phyloP scores from a whole-genome alignment of 441 rosid genomes.

The Gossypium schwendimanii region DNA sequence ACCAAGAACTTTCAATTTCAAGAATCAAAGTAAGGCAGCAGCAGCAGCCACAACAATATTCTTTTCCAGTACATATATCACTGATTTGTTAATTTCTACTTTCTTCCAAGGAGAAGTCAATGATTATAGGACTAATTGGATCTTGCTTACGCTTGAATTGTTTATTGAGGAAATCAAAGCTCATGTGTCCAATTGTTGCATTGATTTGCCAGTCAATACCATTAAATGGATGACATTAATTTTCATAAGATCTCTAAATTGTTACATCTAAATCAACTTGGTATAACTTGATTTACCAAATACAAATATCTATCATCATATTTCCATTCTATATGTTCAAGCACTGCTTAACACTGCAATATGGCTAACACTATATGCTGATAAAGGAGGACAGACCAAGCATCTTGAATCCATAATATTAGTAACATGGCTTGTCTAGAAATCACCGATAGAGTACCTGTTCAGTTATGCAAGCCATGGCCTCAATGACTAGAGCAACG shows the following conservation, averaged over 20 bases:
- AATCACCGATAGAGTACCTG: constrained; percentile 48
- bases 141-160: neutral
- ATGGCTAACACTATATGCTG: neutral
- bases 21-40: neutral
- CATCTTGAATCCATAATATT: neutral
- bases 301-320: neutral
- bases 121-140: neutral
- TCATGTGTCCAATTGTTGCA: neutral
- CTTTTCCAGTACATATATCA: neutral
- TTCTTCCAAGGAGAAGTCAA: neutral
- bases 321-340: neutral
- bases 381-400: neutral
- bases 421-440: neutral
- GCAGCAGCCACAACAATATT: neutral
- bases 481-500: constrained; percentile 92
- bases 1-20: neutral
- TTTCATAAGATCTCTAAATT: neutral
- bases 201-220: neutral
- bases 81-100: neutral
- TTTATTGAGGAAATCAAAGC: neutral
- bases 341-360: neutral
- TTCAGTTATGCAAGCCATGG: constrained; percentile 89
- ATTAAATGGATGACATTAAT: neutral
- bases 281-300: neutral
- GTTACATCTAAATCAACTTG: neutral